Conservation (phyloP, 441 rosid species). For the Mallotus repandus region DNA sequence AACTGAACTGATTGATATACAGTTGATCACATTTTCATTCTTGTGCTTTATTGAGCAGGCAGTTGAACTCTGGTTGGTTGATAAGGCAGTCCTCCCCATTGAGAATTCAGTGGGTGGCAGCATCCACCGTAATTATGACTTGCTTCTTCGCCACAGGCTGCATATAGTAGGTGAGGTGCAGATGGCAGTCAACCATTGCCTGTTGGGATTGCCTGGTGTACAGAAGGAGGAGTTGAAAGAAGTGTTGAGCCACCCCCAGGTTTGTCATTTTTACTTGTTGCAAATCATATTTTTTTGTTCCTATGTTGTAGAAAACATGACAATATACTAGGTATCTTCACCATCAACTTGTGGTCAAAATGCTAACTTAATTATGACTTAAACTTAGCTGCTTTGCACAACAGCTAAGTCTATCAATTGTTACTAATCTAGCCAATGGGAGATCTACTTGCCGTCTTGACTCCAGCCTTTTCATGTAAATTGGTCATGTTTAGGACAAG, state of each 20-base stretch:
- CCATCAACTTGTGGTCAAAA: neutral
- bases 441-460: neutral
- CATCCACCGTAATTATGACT: conserved; percentile 91
- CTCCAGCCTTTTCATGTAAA: neutral
- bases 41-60: conserved; percentile 53
- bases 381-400: neutral
- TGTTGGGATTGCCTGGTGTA: conserved; percentile 79
- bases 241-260: conserved; percentile 95
- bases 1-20: conserved; percentile 4
- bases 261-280: conserved; percentile 26
- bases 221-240: conserved; percentile 58
- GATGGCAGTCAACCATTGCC: conserved; percentile 77
- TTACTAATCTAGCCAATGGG: neutral
- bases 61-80: conserved; percentile 92
- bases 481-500: no score
- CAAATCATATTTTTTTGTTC: neutral
- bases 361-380: neutral
- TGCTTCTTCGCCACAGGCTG: conserved; percentile 93
- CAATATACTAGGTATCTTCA: neutral
- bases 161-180: conserved; percentile 95
- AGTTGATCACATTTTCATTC: neutral
- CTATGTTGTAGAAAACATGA: conserved; percentile 5
- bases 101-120: conserved; percentile 96
- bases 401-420: neutral
- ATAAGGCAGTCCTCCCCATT: conserved; percentile 87